These are phyloP conservation scores for Alternaria sp. DNA, from an alignment of 2,329 filamentous ascomycete species.

Conservation along the genomic window DNA sequence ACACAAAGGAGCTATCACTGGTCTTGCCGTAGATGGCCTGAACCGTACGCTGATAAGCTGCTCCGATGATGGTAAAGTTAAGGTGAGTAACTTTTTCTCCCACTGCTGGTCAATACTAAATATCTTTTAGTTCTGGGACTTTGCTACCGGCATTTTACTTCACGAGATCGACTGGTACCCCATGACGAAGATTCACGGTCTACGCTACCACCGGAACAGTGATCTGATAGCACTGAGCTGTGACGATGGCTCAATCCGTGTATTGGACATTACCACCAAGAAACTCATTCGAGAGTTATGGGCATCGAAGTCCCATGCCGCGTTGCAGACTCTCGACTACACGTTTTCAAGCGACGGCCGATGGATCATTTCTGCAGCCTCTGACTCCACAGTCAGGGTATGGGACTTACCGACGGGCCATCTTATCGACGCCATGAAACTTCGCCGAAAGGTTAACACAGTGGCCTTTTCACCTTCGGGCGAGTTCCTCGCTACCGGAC, in stretches of 20 bases:
- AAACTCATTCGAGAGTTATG: constrained; percentile 92
- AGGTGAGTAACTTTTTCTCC: constrained; percentile 53
- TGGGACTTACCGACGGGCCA: constrained; percentile 98
- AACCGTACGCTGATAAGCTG: constrained; percentile 87
- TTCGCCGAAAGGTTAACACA: constrained; percentile 79
- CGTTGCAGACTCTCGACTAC: constrained; percentile 49
- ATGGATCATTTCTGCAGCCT: constrained; percentile 89
- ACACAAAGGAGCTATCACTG: constrained; percentile 83
- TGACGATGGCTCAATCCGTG: constrained; percentile 83
- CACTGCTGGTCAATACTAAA: constrained; percentile 16
- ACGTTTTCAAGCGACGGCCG: constrained; percentile 88
- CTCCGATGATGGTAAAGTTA: constrained; percentile 87
- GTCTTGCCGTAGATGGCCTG: constrained; percentile 85
- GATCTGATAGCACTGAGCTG: constrained; percentile 89
- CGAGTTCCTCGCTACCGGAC: constrained; percentile 91
- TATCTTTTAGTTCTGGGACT: constrained; percentile 79
- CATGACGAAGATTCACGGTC: constrained; percentile 75
- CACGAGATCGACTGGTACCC: constrained; percentile 85
- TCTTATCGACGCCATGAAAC: constrained; percentile 87
- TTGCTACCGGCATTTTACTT: constrained; percentile 78
- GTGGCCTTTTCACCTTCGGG: constrained; percentile 88
- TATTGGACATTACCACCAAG: constrained; percentile 89
- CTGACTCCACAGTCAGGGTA: constrained; percentile 79
- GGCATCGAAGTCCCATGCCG: constrained; percentile 60
- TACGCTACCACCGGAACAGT: constrained; percentile 81